phyloP scores from a whole-genome alignment of 2,329 filamentous ascomycete genomes.

The Neocucurbitaria cava region DNA sequence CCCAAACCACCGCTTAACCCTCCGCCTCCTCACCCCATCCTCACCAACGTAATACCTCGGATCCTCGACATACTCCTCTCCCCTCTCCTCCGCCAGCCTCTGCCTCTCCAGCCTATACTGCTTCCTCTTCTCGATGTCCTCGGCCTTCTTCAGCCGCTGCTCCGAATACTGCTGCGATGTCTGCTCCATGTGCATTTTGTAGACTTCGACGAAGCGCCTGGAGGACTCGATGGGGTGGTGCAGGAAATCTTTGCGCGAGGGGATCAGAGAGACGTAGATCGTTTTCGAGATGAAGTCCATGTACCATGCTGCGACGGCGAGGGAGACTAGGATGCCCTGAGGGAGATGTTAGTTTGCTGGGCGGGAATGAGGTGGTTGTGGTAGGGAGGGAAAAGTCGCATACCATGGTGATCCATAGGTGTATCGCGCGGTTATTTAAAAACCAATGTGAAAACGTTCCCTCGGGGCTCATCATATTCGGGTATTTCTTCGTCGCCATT shows the following conservation, averaged over 20 bases:
- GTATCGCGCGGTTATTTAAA: constrained; percentile 76
- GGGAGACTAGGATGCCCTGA: constrained; percentile 70
- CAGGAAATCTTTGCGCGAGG: constrained; percentile 71
- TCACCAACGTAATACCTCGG: constrained; percentile 47
- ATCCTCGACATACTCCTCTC: constrained; percentile 46
- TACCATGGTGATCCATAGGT: constrained; percentile 86
- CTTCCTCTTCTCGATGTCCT: constrained; percentile 86
- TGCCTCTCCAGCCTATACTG: constrained; percentile 73
- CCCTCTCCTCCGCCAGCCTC: constrained; percentile 41
- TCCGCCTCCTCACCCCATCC: constrained; percentile 57
- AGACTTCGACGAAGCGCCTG: constrained; percentile 71
- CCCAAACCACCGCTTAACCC: constrained; percentile 81
- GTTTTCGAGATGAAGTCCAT: constrained; percentile 81
- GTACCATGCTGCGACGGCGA: constrained; percentile 76
- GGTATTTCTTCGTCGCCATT: constrained; percentile 77
- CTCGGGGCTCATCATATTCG: constrained; percentile 84
- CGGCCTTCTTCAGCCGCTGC: constrained; percentile 73
- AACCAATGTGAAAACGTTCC: constrained; percentile 87
- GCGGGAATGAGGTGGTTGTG: not conserved
- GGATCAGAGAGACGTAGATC: constrained; percentile 80
- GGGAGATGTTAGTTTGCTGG: not conserved
- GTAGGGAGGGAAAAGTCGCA: too few relatives aligned
- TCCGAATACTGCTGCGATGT: constrained; percentile 72
- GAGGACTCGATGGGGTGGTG: constrained; percentile 73
- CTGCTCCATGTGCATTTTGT: constrained; percentile 77